Evolutionary conservation across 768 basidiomycete genomes (phyloP), one percentile per base, ranked within the genome.

Genomic region (Russula emetica): DNA sequence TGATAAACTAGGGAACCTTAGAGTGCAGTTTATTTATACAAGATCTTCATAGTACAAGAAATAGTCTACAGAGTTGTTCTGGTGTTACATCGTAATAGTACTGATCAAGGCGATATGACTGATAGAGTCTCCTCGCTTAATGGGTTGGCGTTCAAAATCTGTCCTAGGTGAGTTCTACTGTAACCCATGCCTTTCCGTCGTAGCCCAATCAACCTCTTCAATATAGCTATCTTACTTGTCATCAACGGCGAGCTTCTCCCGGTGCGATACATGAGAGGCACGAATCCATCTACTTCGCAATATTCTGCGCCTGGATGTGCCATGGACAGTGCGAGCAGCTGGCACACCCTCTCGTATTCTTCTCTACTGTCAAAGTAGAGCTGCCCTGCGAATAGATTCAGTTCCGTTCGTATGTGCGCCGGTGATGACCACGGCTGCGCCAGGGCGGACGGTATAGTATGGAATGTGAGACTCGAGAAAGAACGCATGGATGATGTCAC

Each of bases 291-390:
- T 13, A 54, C 22, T 8, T 63, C 58, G 24, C 22, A 40, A n/a
- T 26, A 30, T 34, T 20, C 28, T 3, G 61, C 51, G 8, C 32
- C 61, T 2, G 61, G 61, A 52, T 62, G 61, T 26, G 60, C 64
- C 61, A 66, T 58, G 4, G 36, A 26, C n/a, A 66, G 28, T 3
- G 58, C 66, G 22, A 67, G 63, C 13, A 65, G 36, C 10, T 24
- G 44, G 59, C 66, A 67, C 10, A 58, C 16, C 44, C 47, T 55
- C 38, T 51, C 56, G 22, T 67, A 67, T 24, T 60, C 63, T 32
- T 55, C 55, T 52, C 40, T 55, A n/a, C 22, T 55, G 26, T 67
- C 66, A 2, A 67, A 60, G 59, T 60, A 67, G 5, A 67, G 66
- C 36, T 67, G 63, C 1, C 66, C 66, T 18, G 63, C 55, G 5